Evolutionary conservation across 1,284 basidiomycete species (phyloP), one percentile per base, ranked within the genome.

Genomic region (Ceratobasidium sp.): DNA sequence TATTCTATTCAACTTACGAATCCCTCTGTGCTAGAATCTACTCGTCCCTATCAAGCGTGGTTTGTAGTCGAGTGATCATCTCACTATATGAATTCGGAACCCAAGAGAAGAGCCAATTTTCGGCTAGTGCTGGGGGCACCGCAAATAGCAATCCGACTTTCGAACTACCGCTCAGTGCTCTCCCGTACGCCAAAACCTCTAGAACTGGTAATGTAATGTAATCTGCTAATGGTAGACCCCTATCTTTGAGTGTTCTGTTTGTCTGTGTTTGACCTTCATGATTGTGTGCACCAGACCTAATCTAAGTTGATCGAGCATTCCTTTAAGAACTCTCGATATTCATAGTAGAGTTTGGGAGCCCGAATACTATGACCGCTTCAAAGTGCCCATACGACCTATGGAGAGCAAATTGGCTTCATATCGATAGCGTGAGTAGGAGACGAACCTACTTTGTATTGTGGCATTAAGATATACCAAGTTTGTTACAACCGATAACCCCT

Each of bases 61-160:
- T 65, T 14, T 52, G 46, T 21, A 53, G 62, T 53, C 46, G 62
- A 30, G 50, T 53, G 32, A 53, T 65, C 23, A 39, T 53, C 8
- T 65, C 62, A 3, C 48, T 65, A 30, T 43, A 65, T 30, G 10
- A 30, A 21, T 23, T 65, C 21, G 21, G 46, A 23, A 34, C 52
- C 9, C 34, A 52, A 28, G 32, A 65, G 32, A 39, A 65, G 50
- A 16, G 30, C 18, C 12, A 12, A 16, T 18, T 28, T 6, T 2
- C 16, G n/a, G 2, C 41, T 8, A 21, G 16, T 45, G 3, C 39
- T 6, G 26, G 39, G 9, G 43, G 14, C 59, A 34, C 32, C 34
- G 9, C 30, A 21, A 6, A 14, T 18, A 57, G 21, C 46, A 16
- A 43, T 46, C 32, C 28, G 21, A 32, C 26, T 5, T 41, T 53